These are phyloP conservation scores for Pyricularia pennisetigena DNA, from an alignment of 2,329 filamentous ascomycete species.

Conservation along the genomic window DNA sequence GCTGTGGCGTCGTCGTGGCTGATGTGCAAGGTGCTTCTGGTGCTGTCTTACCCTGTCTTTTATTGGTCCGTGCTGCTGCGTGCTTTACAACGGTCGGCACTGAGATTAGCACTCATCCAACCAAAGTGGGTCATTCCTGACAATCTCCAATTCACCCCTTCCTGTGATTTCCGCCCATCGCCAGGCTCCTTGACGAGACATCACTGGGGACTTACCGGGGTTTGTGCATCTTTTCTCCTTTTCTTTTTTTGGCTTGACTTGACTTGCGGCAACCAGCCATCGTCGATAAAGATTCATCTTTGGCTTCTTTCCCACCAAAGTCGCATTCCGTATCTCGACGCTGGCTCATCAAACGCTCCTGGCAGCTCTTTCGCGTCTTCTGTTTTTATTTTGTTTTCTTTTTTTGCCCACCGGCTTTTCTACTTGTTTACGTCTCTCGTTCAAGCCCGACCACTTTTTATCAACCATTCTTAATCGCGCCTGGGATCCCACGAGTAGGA, in stretches of 20 bases:
- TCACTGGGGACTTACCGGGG: background rate
- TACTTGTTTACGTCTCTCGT: conserved; percentile 2
- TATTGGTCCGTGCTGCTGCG: background rate
- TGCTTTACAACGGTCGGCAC: background rate
- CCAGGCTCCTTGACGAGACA: background rate
- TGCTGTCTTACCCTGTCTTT: background rate
- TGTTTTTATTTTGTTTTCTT: background rate
- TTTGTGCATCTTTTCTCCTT: background rate
- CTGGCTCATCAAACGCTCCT: background rate
- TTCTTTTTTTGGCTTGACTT: background rate
- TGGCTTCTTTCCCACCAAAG: background rate
- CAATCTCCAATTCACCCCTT: conserved; percentile 1
- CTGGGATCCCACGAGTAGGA: conserved; percentile 1
- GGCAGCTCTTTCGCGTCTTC: background rate
- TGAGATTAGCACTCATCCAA: background rate
- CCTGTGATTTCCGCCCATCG: background rate
- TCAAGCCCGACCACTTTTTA: background rate
- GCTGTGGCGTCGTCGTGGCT: background rate
- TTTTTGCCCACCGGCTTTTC: background rate
- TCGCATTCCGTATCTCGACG: background rate
- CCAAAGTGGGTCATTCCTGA: background rate
- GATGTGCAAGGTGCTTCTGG: background rate
- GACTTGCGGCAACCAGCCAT: background rate
- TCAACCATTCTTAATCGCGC: background rate
- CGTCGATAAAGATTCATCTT: background rate